Evolutionary conservation across 345 rosid species (phyloP).

Genomic region (Citrus reticulata): DNA sequence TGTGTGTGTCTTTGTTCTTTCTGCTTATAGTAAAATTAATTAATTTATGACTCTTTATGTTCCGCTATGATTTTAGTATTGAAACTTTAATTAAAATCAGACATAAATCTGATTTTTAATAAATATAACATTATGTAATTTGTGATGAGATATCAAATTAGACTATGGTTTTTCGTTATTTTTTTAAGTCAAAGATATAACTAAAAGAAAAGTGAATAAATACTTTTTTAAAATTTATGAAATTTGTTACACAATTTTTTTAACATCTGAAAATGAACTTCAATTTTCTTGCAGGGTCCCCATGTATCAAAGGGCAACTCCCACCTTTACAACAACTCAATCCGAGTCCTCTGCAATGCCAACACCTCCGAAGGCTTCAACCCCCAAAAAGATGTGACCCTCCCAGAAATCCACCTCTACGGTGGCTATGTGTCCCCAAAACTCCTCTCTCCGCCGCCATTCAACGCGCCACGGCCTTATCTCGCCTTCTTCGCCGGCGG

Average conservation of each 20-base stretch:
- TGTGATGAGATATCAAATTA: no score
- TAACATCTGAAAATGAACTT: background rate
- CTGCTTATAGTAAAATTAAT: background rate
- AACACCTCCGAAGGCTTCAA: constrained; percentile 89
- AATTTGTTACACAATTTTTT: background rate
- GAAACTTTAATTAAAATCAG: no score
- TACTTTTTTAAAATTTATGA: no score
- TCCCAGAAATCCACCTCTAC: constrained; percentile 68
- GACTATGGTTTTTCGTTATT: no score
- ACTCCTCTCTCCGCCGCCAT: constrained; percentile 41
- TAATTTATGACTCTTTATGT: no score
- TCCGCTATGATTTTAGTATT: no score
- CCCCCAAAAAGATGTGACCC: constrained; percentile 67
- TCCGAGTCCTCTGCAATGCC: constrained; percentile 89
- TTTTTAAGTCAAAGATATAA: no score
- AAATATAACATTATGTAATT: no score
- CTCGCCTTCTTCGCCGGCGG: constrained; percentile 91
- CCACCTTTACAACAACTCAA: constrained; percentile 55
- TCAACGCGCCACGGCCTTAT: constrained; percentile 38
- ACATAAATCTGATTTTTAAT: no score
- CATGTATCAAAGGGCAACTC: constrained; percentile 49
- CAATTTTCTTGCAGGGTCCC: constrained; percentile 56
- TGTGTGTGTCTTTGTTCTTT: background rate
- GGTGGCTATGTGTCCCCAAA: constrained; percentile 44
- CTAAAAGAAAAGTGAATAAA: no score